These are phyloP conservation scores for Batrachochytrium dendrobatidis DNA, from an alignment of 371 early-diverging fungal genomes.

Conservation along the genomic window DNA sequence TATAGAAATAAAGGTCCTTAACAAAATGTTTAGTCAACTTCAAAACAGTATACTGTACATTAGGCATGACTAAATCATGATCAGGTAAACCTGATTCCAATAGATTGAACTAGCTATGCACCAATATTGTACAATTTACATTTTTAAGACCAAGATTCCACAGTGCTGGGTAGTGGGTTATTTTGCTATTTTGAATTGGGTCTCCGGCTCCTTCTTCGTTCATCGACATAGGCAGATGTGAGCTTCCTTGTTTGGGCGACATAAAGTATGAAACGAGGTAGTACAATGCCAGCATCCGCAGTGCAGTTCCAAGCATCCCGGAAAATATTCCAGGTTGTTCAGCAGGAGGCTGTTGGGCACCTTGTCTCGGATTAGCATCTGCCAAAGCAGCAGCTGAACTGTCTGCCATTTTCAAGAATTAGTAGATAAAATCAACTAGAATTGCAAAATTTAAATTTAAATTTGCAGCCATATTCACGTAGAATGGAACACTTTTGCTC, in stretches of 20 bases:
- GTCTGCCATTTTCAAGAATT: too few relatives aligned
- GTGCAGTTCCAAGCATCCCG: not conserved
- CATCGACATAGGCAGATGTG: not conserved
- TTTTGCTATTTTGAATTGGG: not conserved
- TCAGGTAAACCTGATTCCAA: not conserved
- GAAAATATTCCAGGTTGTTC: not conserved
- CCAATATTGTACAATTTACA: not conserved
- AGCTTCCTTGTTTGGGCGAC: not conserved
- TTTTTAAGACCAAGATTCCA: not conserved
- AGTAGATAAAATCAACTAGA: too few relatives aligned
- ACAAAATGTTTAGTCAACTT: not conserved
- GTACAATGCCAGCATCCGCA: not conserved
- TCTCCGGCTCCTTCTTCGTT: not conserved
- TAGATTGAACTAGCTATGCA: not conserved
- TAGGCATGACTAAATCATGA: not conserved
- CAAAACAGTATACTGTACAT: not conserved
- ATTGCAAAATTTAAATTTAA: too few relatives aligned
- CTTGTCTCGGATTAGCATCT: too few relatives aligned
- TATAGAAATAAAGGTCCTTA: conserved; percentile 1
- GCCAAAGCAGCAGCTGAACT: too few relatives aligned
- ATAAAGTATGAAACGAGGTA: not conserved
- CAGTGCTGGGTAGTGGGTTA: not conserved
- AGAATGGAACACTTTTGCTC: too few relatives aligned
- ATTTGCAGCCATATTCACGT: too few relatives aligned
- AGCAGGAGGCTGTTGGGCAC: conserved; percentile 1